Conservation (phyloP, 1,284 basidiomycete species). For the Ceratobasidium sp. region DNA sequence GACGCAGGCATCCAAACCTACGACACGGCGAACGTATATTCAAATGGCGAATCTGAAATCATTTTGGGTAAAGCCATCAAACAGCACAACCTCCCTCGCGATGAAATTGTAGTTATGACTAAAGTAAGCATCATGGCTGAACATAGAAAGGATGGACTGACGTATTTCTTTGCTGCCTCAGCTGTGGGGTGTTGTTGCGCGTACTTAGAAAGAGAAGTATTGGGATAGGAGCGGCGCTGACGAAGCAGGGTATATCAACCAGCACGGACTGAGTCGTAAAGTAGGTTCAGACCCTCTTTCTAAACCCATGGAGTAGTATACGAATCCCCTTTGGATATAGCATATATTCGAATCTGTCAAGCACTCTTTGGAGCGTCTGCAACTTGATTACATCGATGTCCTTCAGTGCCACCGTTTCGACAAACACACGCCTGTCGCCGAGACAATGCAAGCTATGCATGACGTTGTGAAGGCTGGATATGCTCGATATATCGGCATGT, state of each 20-base stretch:
- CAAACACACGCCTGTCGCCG: conserved; percentile 50
- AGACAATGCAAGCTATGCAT: conserved; percentile 44
- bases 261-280: conserved; percentile 54
- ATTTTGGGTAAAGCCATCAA: conserved; percentile 51
- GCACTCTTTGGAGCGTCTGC: conserved; percentile 17
- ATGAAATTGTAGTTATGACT: conserved; percentile 47
- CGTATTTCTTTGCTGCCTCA: conserved; percentile 15
- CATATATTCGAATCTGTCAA: conserved; percentile 49
- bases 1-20: conserved; percentile 64
- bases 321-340: conserved; percentile 48
- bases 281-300: no score
- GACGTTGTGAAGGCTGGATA: conserved; percentile 45
- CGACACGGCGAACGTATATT: conserved; percentile 60
- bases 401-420: conserved; percentile 47
- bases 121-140: conserved; percentile 48
- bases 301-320: neutral
- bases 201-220: neutral
- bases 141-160: neutral
- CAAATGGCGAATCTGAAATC: conserved; percentile 45
- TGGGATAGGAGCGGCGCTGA: conserved; percentile 2
- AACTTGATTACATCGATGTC: conserved; percentile 47
- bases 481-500: conserved; percentile 30
- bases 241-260: conserved; percentile 52
- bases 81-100: conserved; percentile 39
- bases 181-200: conserved; percentile 46